These are phyloP conservation scores for Candida taoyuanica DNA, from an alignment of 805 yeast genomes.

Conservation along the genomic window DNA sequence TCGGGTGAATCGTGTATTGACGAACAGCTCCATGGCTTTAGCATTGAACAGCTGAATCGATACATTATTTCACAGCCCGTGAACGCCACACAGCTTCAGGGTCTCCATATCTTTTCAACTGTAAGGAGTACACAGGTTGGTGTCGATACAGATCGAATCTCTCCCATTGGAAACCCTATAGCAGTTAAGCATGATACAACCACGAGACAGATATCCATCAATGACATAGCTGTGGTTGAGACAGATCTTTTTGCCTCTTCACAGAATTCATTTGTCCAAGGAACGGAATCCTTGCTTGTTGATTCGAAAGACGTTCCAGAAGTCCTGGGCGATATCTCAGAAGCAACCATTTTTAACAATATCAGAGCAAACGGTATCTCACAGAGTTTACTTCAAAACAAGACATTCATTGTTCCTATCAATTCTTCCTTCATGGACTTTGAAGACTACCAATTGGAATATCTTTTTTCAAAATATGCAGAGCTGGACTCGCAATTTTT, in stretches of 20 bases:
- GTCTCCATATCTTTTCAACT: conserved; percentile 12
- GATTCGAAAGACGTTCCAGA: conserved; percentile 18
- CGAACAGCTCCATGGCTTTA: conserved; percentile 4
- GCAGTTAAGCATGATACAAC: conserved; percentile 14
- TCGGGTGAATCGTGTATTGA: background rate
- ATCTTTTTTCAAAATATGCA: conserved; percentile 34
- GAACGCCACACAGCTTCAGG: conserved; percentile 9
- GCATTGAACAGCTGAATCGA: conserved; percentile 8
- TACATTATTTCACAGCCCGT: conserved; percentile 17
- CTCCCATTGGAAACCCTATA: conserved; percentile 29
- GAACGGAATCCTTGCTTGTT: conserved; percentile 45
- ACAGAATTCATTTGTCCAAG: conserved; percentile 65
- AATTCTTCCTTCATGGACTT: conserved; percentile 34
- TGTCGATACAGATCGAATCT: too few relatives aligned
- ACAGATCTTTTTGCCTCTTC: conserved; percentile 54
- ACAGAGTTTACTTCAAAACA: conserved; percentile 13
- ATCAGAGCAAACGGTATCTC: background rate
- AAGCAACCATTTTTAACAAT: conserved; percentile 2
- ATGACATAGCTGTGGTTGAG: conserved; percentile 47
- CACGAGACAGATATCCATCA: conserved; percentile 31
- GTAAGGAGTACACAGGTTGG: conserved; percentile 12
- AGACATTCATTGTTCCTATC: conserved; percentile 44
- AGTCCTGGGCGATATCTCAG: background rate
- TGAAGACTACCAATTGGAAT: conserved; percentile 41
- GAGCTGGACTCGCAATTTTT: conserved; percentile 25